Percentiles rank a stretch among this genome's conserved stretches.
phyloP scores from a whole-genome alignment of 495 filamentous ascomycete genomes.

The Trichocladium uniseriatum region DNA sequence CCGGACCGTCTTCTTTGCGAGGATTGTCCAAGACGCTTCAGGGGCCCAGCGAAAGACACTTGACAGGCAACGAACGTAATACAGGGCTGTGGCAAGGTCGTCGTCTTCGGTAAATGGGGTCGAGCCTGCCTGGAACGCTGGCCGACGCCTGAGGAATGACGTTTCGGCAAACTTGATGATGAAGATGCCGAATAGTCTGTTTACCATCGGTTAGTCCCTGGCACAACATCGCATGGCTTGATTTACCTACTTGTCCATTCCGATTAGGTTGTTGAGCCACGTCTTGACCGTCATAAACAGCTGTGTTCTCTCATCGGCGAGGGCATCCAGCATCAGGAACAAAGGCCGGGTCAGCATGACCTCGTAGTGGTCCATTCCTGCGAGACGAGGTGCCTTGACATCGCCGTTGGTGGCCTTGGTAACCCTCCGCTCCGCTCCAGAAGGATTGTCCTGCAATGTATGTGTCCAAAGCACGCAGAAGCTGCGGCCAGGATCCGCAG shows the following conservation, averaged over 20 bases:
- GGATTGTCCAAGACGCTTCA: constrained; percentile 49
- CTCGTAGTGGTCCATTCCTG: constrained; percentile 46
- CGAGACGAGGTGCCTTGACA: constrained; percentile 38
- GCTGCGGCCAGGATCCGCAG: constrained; percentile 49
- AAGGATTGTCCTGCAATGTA: constrained; percentile 54
- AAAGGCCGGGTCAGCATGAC: constrained; percentile 74
- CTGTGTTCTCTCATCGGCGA: constrained; percentile 64
- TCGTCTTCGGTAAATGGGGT: constrained; percentile 38
- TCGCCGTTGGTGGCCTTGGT: constrained; percentile 45
- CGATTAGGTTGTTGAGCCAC: constrained; percentile 72
- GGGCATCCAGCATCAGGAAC: constrained; percentile 71
- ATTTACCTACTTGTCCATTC: constrained; percentile 48
- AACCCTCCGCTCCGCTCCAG: constrained; percentile 35
- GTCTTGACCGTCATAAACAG: constrained; percentile 63
- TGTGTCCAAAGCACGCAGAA: constrained; percentile 75
- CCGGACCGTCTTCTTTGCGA: constrained; percentile 41
- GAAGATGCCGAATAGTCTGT: constrained; percentile 48
- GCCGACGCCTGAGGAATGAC: constrained; percentile 40
- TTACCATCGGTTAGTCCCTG: neutral
- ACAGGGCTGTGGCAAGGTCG: constrained; percentile 66
- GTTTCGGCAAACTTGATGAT: constrained; percentile 46
- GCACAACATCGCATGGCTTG: neutral
- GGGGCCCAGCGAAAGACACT: constrained; percentile 59
- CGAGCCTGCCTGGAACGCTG: neutral
- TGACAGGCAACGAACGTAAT: constrained; percentile 66